Conservation (phyloP, 768 basidiomycete genomes). For the Tulasnella sp. region DNA sequence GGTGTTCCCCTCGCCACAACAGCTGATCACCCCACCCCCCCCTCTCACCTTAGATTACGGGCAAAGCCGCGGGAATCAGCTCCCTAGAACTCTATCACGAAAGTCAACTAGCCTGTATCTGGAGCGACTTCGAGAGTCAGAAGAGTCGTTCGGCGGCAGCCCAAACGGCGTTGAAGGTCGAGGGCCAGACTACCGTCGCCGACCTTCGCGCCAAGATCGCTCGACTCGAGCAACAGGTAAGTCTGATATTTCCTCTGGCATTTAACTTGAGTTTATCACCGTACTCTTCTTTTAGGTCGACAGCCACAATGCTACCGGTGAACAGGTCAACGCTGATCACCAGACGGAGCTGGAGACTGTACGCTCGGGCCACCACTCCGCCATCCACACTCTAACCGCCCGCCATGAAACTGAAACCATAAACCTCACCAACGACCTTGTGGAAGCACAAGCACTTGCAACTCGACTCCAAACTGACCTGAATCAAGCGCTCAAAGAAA, state of each 20-base stretch:
- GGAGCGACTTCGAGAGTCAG: background rate
- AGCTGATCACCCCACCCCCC: background rate
- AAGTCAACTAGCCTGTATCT: background rate
- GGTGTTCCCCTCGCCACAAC: background rate
- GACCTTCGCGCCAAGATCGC: constrained; percentile 1
- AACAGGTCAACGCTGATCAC: background rate
- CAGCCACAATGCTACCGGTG: background rate
- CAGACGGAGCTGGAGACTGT: background rate
- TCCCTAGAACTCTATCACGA: background rate
- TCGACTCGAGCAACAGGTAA: background rate
- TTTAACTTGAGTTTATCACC: background rate
- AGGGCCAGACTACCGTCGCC: background rate
- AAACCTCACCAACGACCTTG: background rate
- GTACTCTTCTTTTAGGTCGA: background rate
- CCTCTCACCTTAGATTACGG: background rate
- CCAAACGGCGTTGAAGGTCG: background rate
- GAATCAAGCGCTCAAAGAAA: background rate
- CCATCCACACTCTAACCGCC: background rate
- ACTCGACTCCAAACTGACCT: background rate
- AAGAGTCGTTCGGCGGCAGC: background rate
- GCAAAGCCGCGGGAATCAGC: background rate
- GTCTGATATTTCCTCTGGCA: background rate
- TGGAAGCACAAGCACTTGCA: background rate
- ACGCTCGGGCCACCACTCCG: background rate
- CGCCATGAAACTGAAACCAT: background rate